Base-by-base conservation (phyloP, 495 filamentous ascomycete genomes). In the Penicillium cinerascens region DNA sequence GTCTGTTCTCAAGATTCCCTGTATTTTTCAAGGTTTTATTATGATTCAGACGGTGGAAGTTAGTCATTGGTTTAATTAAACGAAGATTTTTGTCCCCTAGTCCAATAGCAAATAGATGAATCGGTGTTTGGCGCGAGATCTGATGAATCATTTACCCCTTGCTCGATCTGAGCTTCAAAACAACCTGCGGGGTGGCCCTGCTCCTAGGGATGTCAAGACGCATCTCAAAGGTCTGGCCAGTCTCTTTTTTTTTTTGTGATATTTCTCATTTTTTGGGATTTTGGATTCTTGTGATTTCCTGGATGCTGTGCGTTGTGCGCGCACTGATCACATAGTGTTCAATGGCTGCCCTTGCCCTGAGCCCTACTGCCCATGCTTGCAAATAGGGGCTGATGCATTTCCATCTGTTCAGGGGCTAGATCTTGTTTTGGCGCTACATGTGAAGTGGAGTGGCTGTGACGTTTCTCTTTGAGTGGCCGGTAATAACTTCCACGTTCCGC, bases 341-440 rank as follows among this genome's bases (percentile, higher is more conserved):
- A 36, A 33, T 40, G 46, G 25, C 40, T 66, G 60, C 63, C 63
- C 63, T 66, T 64, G 26, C 60, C 63, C 63, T 61, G 60, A 61
- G 47, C 60, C 60, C 60, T 66, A 64, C 35, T 23, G 49, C n/a
- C 43, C 25, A 46, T 35, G 13, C 40, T 38, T 21, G 1, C 9
- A 29, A 53, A 35, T 25, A 45, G 15, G 44, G 21, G 39, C 33
- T 27, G 25, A 47, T 39, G 7, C 3, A 16, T 15, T 13, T 33
- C 11, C 18, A 8, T 44, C 21, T 38, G 20, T 25, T 38, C 33
- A 25, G 18, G 44, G 44, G 46, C 20, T 5, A 8, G 37, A 6
- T 25, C 21, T 35, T 33, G 36, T 33, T 23, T 23, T 2, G 44
- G 21, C 20, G 33, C 41, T 7, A 20, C 41, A 36, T 36, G 33